Evolutionary conservation across 1,284 basidiomycete genomes (phyloP).

Genomic region (Moniliophthora roreri): DNA sequence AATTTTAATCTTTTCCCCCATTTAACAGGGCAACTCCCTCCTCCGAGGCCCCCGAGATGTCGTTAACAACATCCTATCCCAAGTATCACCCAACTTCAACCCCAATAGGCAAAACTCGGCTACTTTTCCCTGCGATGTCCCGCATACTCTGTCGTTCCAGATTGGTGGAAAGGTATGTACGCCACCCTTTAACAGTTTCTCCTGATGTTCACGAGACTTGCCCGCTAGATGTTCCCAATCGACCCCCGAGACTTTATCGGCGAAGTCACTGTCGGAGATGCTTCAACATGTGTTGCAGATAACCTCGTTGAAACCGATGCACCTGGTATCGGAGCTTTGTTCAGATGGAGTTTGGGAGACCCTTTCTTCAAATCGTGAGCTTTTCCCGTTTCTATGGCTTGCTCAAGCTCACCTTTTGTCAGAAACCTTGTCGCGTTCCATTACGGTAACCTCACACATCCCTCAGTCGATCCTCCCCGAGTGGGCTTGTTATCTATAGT

Average conservation of each 20-base stretch:
- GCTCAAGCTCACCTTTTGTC: not conserved
- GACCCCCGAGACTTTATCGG: conserved; percentile 65
- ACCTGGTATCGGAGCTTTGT: conserved; percentile 24
- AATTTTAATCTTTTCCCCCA: too few species aligned
- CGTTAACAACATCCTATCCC: conserved; percentile 37
- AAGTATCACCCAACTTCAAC: conserved; percentile 32
- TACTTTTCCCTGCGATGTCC: conserved; percentile 44
- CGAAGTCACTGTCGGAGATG: conserved; percentile 35
- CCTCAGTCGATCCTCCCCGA: conserved; percentile 18
- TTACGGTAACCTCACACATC: conserved; percentile 18
- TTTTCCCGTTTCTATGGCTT: conserved; percentile 5
- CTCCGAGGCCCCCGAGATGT: conserved; percentile 56
- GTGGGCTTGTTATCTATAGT: conserved; percentile 15
- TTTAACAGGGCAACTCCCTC: conserved; percentile 60
- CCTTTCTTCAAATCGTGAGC: conserved; percentile 11
- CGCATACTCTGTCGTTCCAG: conserved; percentile 58
- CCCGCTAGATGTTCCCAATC: conserved; percentile 49
- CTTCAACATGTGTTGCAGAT: conserved; percentile 40
- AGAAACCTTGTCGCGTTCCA: conserved; percentile 32
- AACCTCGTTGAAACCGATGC: conserved; percentile 56
- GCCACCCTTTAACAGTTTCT: not conserved
- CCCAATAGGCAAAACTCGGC: conserved; percentile 30
- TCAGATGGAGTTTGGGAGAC: conserved; percentile 15
- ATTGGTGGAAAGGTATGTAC: conserved; percentile 52
- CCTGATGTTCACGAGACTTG: not conserved